A percentile compares a stretch with the other conserved stretches of the same genome.
These are phyloP conservation scores for Leptodermis oblonga DNA, from an alignment of 257 asterid genomes.

Conservation along the genomic window DNA sequence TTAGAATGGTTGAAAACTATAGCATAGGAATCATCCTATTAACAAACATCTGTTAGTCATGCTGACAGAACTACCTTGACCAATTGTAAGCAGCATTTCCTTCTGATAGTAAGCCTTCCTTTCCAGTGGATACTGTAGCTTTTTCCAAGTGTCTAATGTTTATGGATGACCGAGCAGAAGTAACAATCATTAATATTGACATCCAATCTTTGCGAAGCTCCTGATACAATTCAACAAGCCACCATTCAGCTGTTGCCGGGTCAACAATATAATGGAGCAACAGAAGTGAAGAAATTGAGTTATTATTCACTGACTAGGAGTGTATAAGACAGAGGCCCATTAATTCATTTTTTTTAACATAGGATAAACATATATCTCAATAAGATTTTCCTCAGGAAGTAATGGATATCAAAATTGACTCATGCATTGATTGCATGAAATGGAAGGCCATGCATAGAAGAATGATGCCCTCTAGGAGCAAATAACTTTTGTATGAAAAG, in stretches of 20 bases:
- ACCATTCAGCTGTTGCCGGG: no score
- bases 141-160: conserved; percentile 95
- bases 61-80: conserved; percentile 65
- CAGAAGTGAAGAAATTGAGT: neutral
- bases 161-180: conserved; percentile 96
- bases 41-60: conserved; percentile 14
- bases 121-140: conserved; percentile 97
- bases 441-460: neutral
- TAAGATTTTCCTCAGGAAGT: conserved; percentile 4
- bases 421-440: neutral
- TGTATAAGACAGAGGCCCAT: neutral
- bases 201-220: conserved; percentile 93
- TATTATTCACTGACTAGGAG: neutral
- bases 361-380: neutral
- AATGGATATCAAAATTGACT: neutral
- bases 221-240: conserved; percentile 31
- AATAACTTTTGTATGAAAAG: neutral
- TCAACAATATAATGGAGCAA: neutral
- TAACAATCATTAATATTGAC: conserved; percentile 86
- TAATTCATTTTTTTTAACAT: neutral
- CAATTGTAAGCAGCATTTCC: conserved; percentile 97
- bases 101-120: conserved; percentile 94
- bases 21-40: neutral
- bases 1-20: neutral
- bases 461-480: neutral